A percentile compares a stretch with the other conserved stretches of the same genome.
phyloP scores from a whole-genome alignment of 352 stramenopile species.

The Phytophthora sp. region DNA sequence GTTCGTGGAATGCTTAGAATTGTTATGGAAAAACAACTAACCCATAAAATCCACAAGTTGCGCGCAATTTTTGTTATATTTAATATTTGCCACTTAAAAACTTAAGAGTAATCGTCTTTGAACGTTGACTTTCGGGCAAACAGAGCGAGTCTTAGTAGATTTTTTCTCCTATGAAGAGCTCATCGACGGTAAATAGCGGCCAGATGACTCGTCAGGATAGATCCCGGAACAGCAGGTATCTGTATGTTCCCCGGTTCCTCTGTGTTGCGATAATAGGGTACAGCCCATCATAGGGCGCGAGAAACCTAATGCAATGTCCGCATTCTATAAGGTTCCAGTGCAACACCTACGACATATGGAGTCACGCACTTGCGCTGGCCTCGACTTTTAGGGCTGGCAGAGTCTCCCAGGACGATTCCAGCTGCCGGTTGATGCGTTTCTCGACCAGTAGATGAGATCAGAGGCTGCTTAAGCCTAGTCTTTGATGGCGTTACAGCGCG shows the following conservation, averaged over 20 bases:
- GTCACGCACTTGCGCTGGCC: constrained; percentile 21
- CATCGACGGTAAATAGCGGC: no score
- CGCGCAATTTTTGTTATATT: no score
- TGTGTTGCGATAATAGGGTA: not conserved
- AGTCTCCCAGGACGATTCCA: constrained; percentile 18
- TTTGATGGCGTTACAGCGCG: constrained; percentile 4
- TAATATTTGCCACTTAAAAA: no score
- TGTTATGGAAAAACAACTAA: not conserved
- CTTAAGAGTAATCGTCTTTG: no score
- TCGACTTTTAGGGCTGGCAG: constrained; percentile 1
- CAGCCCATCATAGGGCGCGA: not conserved
- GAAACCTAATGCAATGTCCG: no score
- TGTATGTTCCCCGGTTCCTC: constrained; percentile 1
- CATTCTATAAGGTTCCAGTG: no score
- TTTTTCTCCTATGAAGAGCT: no score
- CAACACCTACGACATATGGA: no score
- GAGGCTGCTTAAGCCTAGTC: not conserved
- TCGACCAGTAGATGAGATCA: not conserved
- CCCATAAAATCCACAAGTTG: no score
- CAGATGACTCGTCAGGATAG: constrained; percentile 28
- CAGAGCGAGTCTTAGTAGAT: no score
- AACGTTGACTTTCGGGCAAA: no score
- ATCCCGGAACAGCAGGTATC: constrained; percentile 9
- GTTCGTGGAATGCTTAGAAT: not conserved
- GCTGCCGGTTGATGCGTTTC: constrained; percentile 8